A percentile compares a stretch with the other conserved stretches of the same genome.
Conservation (phyloP, 2,329 filamentous ascomycete genomes). For the Ascochyta pisi region DNA sequence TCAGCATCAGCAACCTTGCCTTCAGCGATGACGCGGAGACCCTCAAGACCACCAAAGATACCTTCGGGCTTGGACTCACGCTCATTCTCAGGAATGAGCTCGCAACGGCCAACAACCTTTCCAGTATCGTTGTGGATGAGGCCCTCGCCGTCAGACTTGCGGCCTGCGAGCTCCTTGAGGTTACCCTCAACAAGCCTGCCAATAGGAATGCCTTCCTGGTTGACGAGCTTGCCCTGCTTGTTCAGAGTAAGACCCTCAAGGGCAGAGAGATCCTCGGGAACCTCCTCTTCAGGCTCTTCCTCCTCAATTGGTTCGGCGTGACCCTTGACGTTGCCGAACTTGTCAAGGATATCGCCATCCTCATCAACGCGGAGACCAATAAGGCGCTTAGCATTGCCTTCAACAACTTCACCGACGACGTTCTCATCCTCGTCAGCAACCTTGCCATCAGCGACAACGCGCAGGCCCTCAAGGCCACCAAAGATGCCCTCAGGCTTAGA, state of each 20-base stretch:
- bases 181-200: constrained; percentile 73
- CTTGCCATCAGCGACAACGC: constrained; percentile 57
- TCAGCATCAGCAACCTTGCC: constrained; percentile 59
- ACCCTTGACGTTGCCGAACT: constrained; percentile 67
- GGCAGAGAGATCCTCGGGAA: constrained; percentile 54
- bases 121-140: constrained; percentile 75
- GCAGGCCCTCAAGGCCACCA: constrained; percentile 57
- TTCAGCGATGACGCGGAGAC: constrained; percentile 56
- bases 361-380: constrained; percentile 66
- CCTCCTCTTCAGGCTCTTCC: constrained; percentile 47
- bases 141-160: constrained; percentile 74
- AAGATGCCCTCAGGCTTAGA: constrained; percentile 59
- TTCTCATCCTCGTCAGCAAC: constrained; percentile 60
- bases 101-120: constrained; percentile 71
- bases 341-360: constrained; percentile 68
- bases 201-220: constrained; percentile 57
- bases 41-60: constrained; percentile 58
- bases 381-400: constrained; percentile 66
- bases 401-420: constrained; percentile 60
- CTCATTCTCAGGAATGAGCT: constrained; percentile 72
- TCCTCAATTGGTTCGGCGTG: constrained; percentile 65
- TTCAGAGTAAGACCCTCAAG: constrained; percentile 57
- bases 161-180: constrained; percentile 67
- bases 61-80: constrained; percentile 59
- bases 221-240: constrained; percentile 59